Conservation (phyloP, 1,284 basidiomycete species). For the Apiotrichum domesticum region DNA sequence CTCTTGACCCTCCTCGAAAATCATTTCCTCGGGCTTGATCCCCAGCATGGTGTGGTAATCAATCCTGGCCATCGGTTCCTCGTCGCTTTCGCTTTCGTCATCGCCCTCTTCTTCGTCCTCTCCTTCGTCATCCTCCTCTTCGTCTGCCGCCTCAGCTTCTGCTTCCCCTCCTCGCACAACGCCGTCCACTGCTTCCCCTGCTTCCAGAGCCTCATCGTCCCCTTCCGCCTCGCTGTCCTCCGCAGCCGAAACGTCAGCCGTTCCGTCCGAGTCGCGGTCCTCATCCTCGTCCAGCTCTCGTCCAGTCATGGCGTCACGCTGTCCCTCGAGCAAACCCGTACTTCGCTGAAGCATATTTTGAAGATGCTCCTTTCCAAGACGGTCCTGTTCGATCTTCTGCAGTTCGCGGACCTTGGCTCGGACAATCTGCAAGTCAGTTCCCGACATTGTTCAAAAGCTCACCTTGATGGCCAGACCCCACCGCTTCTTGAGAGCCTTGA, state of each 20-base stretch:
- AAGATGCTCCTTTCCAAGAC: constrained; percentile 72
- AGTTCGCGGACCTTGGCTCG: constrained; percentile 59
- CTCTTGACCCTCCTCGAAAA: no score
- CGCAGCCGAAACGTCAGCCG: constrained; percentile 25
- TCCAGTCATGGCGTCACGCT: constrained; percentile 61
- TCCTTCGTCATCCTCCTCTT: constrained; percentile 20
- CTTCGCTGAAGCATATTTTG: constrained; percentile 87
- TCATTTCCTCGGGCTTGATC: neutral
- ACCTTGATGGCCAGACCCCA: constrained; percentile 89
- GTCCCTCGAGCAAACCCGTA: constrained; percentile 76
- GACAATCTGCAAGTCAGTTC: constrained; percentile 51
- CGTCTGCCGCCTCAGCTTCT: neutral
- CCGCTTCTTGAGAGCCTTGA: constrained; percentile 53
- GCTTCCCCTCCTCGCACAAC: neutral
- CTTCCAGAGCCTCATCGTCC: constrained; percentile 31
- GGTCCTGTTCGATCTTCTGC: constrained; percentile 61
- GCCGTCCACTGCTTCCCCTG: constrained; percentile 13
- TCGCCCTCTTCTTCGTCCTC: constrained; percentile 21
- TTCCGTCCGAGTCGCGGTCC: constrained; percentile 24
- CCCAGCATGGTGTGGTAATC: neutral
- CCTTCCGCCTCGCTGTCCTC: constrained; percentile 42
- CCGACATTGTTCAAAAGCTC: constrained; percentile 39
- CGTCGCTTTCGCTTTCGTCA: constrained; percentile 7
- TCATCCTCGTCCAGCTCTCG: constrained; percentile 28
- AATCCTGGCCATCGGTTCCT: neutral